Base-by-base conservation (phyloP, 2,329 filamentous ascomycete genomes). In the Trematosphaeria pertusa region DNA sequence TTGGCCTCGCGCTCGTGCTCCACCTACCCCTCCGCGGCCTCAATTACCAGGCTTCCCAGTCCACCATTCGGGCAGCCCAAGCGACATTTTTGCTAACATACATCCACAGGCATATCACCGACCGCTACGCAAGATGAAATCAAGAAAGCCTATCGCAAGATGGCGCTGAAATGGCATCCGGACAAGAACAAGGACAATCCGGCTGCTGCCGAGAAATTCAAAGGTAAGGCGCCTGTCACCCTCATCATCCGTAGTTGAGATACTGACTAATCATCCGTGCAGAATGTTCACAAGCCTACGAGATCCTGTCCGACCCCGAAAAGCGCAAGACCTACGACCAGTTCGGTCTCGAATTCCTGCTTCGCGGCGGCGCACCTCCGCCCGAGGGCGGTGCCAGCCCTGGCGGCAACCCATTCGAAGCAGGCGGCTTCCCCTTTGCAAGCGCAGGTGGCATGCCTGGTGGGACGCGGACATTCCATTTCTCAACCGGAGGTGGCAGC, bases 151-250 rank as follows among this genome's bases (percentile, higher is more conserved):
- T 96, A 96, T 74, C 84, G 89, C 54, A 96, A 96, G 81, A 83
- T 87, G 45, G 93, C 93, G 43, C 76, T 97, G 70, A 95, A 92
- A 77, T 92, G 86, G 76, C 94, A 99, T 69, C 94, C 94, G 5
- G 94, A 99, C 80, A 99, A 97, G 81, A 99, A 97, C 81, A 92
- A 92, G 74, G 87, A 96, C 75, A 91, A 93, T 62, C 86, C 91
- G 21, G 77, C 85, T 41, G 90, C 93, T 7, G 80, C 85, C 50
- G 94, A 97, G 71, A 97, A 93, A 75, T 99, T 99, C 81, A 99
- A 99, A 77, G 81, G 81, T 81, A 73, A 54, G 73, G 61, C 32
- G 22, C 35, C 15, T 35, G 14, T 17, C 22, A 14, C 38, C 20
- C 35, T 35, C 39, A 8, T 14, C 17, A 20, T 28, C 4, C 17